Conservation (phyloP, 176 grass and related monocot genomes). For the Ensete ventricosum region DNA sequence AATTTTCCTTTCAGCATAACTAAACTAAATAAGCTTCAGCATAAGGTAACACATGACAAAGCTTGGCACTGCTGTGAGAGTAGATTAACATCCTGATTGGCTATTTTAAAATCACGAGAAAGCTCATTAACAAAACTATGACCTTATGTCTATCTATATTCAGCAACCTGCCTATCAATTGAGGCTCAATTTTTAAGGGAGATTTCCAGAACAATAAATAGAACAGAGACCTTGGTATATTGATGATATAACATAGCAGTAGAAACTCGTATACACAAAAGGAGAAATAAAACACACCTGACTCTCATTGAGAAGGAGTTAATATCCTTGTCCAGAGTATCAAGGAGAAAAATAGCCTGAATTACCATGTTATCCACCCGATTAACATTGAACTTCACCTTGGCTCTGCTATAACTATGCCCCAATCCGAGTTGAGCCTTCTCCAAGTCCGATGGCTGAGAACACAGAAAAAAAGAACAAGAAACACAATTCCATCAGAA, state of each 20-base stretch:
- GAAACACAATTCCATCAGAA: neutral
- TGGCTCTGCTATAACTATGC: constrained; percentile 73
- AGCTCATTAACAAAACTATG: no score
- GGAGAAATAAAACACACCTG: constrained; percentile 28
- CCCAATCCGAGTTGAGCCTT: constrained; percentile 58
- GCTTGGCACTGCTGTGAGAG: no score
- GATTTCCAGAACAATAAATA: neutral
- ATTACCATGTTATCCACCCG: constrained; percentile 91
- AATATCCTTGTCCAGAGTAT: constrained; percentile 81
- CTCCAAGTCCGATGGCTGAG: constrained; percentile 51
- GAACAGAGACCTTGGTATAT: neutral
- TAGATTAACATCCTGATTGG: no score
- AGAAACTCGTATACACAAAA: neutral
- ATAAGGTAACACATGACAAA: no score
- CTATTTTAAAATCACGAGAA: no score
- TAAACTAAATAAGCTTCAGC: no score
- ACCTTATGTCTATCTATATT: no score
- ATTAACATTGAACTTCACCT: constrained; percentile 91
- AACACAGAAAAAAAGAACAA: constrained; percentile 5
- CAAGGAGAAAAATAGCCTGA: constrained; percentile 77
- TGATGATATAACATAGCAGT: neutral
- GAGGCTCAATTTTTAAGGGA: no score
- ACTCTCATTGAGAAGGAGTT: constrained; percentile 90
- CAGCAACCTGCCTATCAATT: no score
- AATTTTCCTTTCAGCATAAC: no score